Evolutionary conservation across 1,284 basidiomycete genomes (phyloP).

Genomic region (Volvariella surrecta): DNA sequence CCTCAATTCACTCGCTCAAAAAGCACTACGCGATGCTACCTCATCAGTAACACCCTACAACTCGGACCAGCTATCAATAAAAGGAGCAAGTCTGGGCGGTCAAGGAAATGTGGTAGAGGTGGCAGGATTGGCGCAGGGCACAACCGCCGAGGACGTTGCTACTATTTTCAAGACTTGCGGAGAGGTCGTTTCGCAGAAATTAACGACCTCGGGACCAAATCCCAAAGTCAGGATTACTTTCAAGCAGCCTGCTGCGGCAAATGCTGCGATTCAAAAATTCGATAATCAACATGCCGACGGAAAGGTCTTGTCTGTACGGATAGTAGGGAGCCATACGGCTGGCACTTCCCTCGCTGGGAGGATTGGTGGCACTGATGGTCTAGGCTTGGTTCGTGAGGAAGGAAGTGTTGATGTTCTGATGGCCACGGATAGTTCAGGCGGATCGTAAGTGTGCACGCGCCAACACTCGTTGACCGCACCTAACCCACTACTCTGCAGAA

Average conservation of each 20-base stretch:
- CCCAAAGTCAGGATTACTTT: conserved; percentile 64
- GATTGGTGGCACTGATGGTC: conserved; percentile 43
- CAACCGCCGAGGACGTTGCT: conserved; percentile 77
- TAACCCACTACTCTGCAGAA: conserved; percentile 36
- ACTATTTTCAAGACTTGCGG: conserved; percentile 82
- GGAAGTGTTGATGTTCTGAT: conserved; percentile 66
- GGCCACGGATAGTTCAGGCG: conserved; percentile 28
- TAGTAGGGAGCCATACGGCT: conserved; percentile 47
- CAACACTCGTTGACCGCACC: neutral
- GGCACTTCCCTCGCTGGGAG: conserved; percentile 46
- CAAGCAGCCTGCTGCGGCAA: conserved; percentile 56
- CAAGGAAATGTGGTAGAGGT: conserved; percentile 70
- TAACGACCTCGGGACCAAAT: conserved; percentile 26
- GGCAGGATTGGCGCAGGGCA: conserved; percentile 65
- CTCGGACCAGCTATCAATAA: conserved; percentile 48
- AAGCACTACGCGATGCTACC: conserved; percentile 46
- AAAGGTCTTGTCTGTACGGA: conserved; percentile 53
- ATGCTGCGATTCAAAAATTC: conserved; percentile 65
- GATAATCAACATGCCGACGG: conserved; percentile 79
- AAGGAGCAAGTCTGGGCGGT: conserved; percentile 52
- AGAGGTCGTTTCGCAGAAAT: conserved; percentile 47
- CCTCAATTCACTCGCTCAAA: conserved; percentile 39
- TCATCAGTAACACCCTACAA: conserved; percentile 19
- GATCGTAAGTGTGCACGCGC: conserved; percentile 44
- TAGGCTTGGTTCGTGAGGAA: conserved; percentile 50